Evolutionary conservation across 495 filamentous ascomycete genomes (phyloP), one percentile per base, ranked within the genome.

Genomic region (Trichoderma reesei): DNA sequence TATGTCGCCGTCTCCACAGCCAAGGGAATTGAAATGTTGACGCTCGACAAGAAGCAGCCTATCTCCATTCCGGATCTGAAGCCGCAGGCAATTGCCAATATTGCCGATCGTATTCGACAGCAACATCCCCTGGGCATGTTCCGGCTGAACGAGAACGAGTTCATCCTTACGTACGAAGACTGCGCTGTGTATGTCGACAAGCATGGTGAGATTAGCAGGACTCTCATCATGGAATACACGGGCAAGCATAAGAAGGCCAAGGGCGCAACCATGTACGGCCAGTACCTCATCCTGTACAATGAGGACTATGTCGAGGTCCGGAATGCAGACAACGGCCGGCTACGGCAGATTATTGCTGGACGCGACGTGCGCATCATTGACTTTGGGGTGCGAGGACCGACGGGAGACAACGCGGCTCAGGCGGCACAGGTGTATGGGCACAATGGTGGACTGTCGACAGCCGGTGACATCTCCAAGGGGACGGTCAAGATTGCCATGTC

Each of bases 111-210:
- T 46, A 87, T 98, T 68, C 83, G 81, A 64, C 87, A 87, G 61
- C 89, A 95, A 65, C 83, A 87, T 41, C 92, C 94, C 1, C 81
- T 99, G 13, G 92, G 91, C 61, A 98, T 99, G 94, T 96, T 98
- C 82, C 87, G 92, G 61, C 86, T 98, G 61, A 91, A 88, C 62
- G 92, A 96, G 56, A 86, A 86, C 46, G 94, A 98, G 73, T 98
- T 97, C 76, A 76, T 99, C 5, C 84, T 96, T n/a, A 87, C 86
- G 14, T 99, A 96, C 72, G 89, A 91, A 67, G 91, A 96, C 72
- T 96, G 93, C 66, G 94, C 91, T 26, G 91, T 98, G 1, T 99
- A 98, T 67, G 91, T 96, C 73, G 96, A 98, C 76, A 96, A 98
- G 74, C 92, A 97, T 72, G 95, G 94, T 66, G 94, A 98, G 64